A percentile compares a stretch with the other conserved stretches of the same genome.
These are phyloP conservation scores for Umbelopsis vinacea DNA, from an alignment of 192 early-diverging fungal genomes.

Conservation along the genomic window DNA sequence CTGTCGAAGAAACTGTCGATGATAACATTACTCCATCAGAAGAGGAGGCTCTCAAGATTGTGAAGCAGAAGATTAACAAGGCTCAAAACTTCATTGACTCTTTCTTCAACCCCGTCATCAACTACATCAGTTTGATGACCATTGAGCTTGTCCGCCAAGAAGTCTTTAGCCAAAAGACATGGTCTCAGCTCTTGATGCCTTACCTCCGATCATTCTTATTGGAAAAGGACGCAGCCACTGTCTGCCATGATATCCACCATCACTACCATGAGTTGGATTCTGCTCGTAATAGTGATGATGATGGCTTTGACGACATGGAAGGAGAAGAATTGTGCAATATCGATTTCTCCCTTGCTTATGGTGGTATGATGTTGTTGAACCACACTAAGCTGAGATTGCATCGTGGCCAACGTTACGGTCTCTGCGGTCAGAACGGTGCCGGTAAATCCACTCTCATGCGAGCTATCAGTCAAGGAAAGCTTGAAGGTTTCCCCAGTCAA, in stretches of 20 bases:
- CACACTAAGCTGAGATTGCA: constrained; percentile 62
- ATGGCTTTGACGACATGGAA: constrained; percentile 50
- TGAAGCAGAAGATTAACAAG: constrained; percentile 49
- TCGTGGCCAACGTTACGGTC: constrained; percentile 78
- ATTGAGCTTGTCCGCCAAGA: constrained; percentile 63
- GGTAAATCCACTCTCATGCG: constrained; percentile 85
- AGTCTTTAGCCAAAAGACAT: constrained; percentile 58
- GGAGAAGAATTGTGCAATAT: constrained; percentile 54
- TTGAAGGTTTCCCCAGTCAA: constrained; percentile 78
- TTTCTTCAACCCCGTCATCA: constrained; percentile 51
- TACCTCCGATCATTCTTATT: constrained; percentile 63
- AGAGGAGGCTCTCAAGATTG: constrained; percentile 45
- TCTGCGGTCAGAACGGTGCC: constrained; percentile 81
- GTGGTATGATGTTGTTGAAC: constrained; percentile 77
- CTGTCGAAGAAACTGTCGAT: constrained; percentile 31
- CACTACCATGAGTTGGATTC: constrained; percentile 39
- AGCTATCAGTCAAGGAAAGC: constrained; percentile 75
- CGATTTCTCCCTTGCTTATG: constrained; percentile 81
- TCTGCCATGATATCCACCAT: constrained; percentile 42
- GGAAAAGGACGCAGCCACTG: constrained; percentile 45
- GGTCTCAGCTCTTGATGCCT: constrained; percentile 58
- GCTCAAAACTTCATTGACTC: constrained; percentile 56
- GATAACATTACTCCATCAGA: constrained; percentile 27
- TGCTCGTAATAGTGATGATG: constrained; percentile 42
- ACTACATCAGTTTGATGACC: constrained; percentile 57